Conservation (phyloP, 441 rosid genomes). For the Corymbia citriodora region DNA sequence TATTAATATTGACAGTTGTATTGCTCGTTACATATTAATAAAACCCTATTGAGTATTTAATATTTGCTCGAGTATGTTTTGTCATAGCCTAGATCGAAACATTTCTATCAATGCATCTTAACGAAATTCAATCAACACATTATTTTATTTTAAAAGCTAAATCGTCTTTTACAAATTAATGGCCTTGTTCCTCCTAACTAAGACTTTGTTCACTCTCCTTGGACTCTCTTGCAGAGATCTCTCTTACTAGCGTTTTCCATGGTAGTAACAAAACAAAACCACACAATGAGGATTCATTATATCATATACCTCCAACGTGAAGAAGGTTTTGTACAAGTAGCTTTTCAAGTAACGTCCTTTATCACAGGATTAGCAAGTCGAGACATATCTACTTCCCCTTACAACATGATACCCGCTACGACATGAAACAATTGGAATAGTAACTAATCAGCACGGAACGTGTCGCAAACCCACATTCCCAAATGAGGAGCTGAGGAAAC, state of each 20-base stretch:
- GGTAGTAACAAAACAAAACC: background rate
- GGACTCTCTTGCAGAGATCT: background rate
- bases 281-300: background rate
- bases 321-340: no score
- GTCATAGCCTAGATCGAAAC: background rate
- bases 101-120: background rate
- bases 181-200: background rate
- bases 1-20: background rate
- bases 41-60: background rate
- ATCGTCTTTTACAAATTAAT: background rate
- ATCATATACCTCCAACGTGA: background rate
- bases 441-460: rapidly evolving
- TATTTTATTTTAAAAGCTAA: background rate
- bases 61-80: background rate
- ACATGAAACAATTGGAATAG: background rate
- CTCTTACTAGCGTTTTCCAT: background rate
- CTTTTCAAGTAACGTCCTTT: background rate
- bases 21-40: background rate
- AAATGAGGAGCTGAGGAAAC: background rate
- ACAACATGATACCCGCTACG: no score
- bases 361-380: rapidly evolving
- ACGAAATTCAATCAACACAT: background rate
- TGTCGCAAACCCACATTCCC: background rate
- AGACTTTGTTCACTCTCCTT: background rate
- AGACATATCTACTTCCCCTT: background rate